phyloP scores from a whole-genome alignment of 192 early-diverging fungal genomes.

The Coemansia sp. region DNA sequence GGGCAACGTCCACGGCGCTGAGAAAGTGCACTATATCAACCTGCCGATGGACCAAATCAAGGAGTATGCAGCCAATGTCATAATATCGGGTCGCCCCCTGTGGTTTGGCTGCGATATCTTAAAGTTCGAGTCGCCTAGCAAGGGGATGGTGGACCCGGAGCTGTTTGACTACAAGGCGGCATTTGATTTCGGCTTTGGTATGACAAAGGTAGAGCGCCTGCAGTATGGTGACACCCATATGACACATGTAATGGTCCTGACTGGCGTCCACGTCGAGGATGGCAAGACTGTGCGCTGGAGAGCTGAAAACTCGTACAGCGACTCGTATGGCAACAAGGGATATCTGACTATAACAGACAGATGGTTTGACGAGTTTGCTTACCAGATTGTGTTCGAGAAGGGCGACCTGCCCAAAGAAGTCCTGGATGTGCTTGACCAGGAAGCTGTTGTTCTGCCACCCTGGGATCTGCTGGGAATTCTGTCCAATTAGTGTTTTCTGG shows the following conservation, averaged over 20 bases:
- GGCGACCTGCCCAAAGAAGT: conserved; percentile 59
- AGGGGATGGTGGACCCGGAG: conserved; percentile 64
- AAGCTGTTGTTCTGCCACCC: conserved; percentile 66
- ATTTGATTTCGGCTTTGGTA: conserved; percentile 60
- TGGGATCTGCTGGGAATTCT: conserved; percentile 79
- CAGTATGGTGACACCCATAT: conserved; percentile 70
- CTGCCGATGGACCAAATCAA: conserved; percentile 59
- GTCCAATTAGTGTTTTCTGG: conserved; percentile 35
- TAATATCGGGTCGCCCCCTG: conserved; percentile 64
- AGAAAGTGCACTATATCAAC: conserved; percentile 69
- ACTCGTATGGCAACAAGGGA: conserved; percentile 65
- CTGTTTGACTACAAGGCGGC: conserved; percentile 65
- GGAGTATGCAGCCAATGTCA: conserved; percentile 58
- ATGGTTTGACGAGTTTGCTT: conserved; percentile 78
- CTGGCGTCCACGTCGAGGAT: conserved; percentile 67
- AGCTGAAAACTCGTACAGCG: conserved; percentile 73
- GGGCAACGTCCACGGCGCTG: conserved; percentile 70
- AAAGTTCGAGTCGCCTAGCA: conserved; percentile 57
- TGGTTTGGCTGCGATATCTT: conserved; percentile 81
- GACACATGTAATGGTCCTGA: conserved; percentile 82
- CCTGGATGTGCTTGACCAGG: conserved; percentile 63
- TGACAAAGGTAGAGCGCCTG: conserved; percentile 69
- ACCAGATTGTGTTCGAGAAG: conserved; percentile 78
- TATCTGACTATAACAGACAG: conserved; percentile 73
- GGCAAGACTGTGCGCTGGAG: conserved; percentile 70